Conservation (phyloP, 441 rosid species). For the Viola pubescens region DNA sequence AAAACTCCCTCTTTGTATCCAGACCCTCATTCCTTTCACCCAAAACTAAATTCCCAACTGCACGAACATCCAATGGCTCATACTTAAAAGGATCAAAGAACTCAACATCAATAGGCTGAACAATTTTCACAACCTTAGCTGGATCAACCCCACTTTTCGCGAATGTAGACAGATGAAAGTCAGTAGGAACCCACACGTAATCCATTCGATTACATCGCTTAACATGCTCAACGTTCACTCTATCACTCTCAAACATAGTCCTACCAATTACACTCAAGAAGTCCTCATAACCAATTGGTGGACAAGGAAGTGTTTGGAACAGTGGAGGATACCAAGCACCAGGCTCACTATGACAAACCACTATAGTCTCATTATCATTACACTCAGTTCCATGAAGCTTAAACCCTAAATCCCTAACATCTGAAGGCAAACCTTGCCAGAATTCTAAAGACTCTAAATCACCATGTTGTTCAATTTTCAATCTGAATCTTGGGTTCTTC, state of each 20-base stretch:
- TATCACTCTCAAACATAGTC: conserved; percentile 89
- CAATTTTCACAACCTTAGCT: conserved; percentile 63
- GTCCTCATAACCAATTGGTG: conserved; percentile 49
- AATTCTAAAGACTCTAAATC: conserved; percentile 54
- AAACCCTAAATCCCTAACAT: conserved; percentile 35
- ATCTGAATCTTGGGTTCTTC: conserved; percentile 34
- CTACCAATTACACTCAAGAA: conserved; percentile 56
- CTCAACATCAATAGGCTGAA: conserved; percentile 64
- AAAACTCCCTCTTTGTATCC: conserved; percentile 33
- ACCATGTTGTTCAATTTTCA: conserved; percentile 70
- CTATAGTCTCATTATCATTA: conserved; percentile 49
- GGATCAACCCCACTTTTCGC: conserved; percentile 65
- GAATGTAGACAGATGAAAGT: conserved; percentile 68
- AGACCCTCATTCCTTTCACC: conserved; percentile 21
- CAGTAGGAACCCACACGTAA: conserved; percentile 82
- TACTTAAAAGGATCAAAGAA: conserved; percentile 56
- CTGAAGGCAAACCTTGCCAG: conserved; percentile 61
- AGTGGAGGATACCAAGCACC: conserved; percentile 90
- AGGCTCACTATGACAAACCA: conserved; percentile 84
- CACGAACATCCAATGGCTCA: conserved; percentile 37
- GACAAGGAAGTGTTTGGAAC: conserved; percentile 72
- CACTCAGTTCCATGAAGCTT: conserved; percentile 47
- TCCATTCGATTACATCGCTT: conserved; percentile 62
- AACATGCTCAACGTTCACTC: conserved; percentile 52
- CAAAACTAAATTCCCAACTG: conserved; percentile 36